A percentile compares a stretch with the other conserved stretches of the same genome.
Evolutionary conservation across 208 protist genomes (phyloP).

Genomic region (Crithidia thermophila): DNA sequence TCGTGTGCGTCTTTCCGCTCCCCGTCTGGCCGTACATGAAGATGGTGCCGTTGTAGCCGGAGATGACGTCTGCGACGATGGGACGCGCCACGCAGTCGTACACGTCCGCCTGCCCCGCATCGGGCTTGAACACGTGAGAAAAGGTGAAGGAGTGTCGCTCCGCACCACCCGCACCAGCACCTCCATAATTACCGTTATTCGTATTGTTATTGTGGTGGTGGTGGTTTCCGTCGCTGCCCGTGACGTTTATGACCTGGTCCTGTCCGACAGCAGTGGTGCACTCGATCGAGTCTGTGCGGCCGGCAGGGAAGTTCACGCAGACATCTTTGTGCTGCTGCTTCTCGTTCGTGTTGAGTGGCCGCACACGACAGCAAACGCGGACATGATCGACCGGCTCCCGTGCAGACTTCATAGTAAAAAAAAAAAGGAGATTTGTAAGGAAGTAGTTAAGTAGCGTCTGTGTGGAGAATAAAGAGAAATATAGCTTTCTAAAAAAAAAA

Average conservation of each 20-base stretch:
- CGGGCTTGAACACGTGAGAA: conserved; percentile 54
- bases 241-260: not conserved
- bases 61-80: conserved; percentile 89
- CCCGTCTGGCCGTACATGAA: conserved; percentile 94
- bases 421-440: not conserved
- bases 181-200: not conserved
- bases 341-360: conserved; percentile 39
- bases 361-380: conserved; percentile 55
- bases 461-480: conserved; percentile 13
- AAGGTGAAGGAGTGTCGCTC: conserved; percentile 62
- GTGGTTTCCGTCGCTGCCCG: not conserved
- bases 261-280: conserved; percentile 6
- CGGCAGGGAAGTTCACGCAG: conserved; percentile 20
- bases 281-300: conserved; percentile 14
- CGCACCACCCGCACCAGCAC: not conserved
- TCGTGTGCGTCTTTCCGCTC: conserved; percentile 91
- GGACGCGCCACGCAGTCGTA: conserved; percentile 86
- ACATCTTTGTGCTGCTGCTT: conserved; percentile 21
- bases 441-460: not conserved
- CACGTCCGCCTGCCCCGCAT: conserved; percentile 68
- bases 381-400: conserved; percentile 40
- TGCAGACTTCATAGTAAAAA: conserved; percentile 18
- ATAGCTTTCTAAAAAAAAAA: not conserved
- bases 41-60: conserved; percentile 90
- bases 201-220: conserved; percentile 1